phyloP scores from a whole-genome alignment of 345 rosid genomes.

The Gynandropsis gynandra region DNA sequence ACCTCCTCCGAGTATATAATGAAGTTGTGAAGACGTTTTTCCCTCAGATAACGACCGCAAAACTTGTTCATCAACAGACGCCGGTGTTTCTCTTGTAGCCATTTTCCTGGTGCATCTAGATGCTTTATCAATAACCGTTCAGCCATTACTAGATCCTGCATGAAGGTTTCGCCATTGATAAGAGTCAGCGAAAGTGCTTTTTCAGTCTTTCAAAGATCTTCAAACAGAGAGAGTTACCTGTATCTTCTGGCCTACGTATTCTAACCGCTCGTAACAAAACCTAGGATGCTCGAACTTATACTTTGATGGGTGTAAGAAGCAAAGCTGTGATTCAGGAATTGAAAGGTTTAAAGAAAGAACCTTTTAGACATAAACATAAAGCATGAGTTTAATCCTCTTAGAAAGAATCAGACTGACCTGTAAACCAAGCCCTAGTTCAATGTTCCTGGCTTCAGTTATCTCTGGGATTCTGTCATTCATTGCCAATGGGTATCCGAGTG shows the following conservation, averaged over 20 bases:
- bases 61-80: conserved; percentile 86
- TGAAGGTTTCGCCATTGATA: background rate
- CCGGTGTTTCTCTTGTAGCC: conserved; percentile 87
- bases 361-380: background rate
- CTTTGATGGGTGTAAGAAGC: conserved; percentile 96
- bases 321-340: conserved; percentile 43
- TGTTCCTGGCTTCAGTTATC: conserved; percentile 87
- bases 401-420: conserved; percentile 35
- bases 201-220: background rate
- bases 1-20: conserved; percentile 64
- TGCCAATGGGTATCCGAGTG: conserved; percentile 66
- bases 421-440: conserved; percentile 89
- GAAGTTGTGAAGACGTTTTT: conserved; percentile 58
- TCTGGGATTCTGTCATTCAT: conserved; percentile 69
- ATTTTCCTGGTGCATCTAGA: conserved; percentile 83
- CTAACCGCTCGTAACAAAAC: conserved; percentile 78
- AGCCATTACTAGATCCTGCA: conserved; percentile 83
- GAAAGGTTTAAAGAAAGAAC: conserved; percentile 10
- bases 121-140: conserved; percentile 92
- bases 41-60: conserved; percentile 81
- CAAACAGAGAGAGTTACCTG: conserved; percentile 41
- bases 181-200: background rate
- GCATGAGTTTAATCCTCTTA: conserved; percentile 2
- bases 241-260: conserved; percentile 89
- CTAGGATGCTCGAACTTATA: conserved; percentile 90